Percentiles rank a stretch among this genome's conserved stretches.
phyloP scores from a whole-genome alignment of 768 basidiomycete genomes.

The Fistulinella prunicolor region DNA sequence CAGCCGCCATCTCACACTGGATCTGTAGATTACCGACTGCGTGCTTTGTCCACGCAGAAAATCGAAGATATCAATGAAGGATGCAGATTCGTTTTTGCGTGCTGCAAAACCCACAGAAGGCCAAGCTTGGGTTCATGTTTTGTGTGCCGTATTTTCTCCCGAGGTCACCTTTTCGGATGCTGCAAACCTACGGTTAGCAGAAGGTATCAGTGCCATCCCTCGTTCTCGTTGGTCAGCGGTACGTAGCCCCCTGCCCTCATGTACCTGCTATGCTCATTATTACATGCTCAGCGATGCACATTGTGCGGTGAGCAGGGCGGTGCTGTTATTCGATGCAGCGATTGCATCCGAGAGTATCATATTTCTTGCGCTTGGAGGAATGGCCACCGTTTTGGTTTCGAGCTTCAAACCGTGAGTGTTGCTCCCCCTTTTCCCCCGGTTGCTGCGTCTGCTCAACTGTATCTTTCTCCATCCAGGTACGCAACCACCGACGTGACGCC shows the following conservation, averaged over 20 bases:
- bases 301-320: slow-evolving; percentile 74
- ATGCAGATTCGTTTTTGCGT: slow-evolving; percentile 64
- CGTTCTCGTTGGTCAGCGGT: slow-evolving; percentile 72
- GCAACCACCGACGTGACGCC: slow-evolving; percentile 69
- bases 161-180: slow-evolving; percentile 85
- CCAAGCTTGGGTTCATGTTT: slow-evolving; percentile 86
- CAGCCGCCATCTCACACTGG: background rate
- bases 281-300: slow-evolving; percentile 57
- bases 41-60: slow-evolving; percentile 69
- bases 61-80: slow-evolving; percentile 38
- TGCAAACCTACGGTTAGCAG: slow-evolving; percentile 67
- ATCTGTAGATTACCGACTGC: slow-evolving; percentile 71
- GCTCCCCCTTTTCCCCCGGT: background rate
- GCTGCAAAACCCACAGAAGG: slow-evolving; percentile 90
- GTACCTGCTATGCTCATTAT: slow-evolving; percentile 1
- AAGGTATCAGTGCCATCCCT: slow-evolving; percentile 77
- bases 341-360: slow-evolving; percentile 81
- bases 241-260: slow-evolving; percentile 29
- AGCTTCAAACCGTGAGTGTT: slow-evolving; percentile 72
- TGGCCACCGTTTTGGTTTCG: slow-evolving; percentile 87
- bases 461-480: slow-evolving; percentile 49
- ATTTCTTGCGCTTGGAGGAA: slow-evolving; percentile 87
- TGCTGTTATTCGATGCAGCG: slow-evolving; percentile 79
- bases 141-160: slow-evolving; percentile 85
- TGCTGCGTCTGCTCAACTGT: background rate